Percentiles rank a stretch among this genome's conserved stretches.
phyloP scores from a whole-genome alignment of 345 rosid species.

The Alliaria petiolata region DNA sequence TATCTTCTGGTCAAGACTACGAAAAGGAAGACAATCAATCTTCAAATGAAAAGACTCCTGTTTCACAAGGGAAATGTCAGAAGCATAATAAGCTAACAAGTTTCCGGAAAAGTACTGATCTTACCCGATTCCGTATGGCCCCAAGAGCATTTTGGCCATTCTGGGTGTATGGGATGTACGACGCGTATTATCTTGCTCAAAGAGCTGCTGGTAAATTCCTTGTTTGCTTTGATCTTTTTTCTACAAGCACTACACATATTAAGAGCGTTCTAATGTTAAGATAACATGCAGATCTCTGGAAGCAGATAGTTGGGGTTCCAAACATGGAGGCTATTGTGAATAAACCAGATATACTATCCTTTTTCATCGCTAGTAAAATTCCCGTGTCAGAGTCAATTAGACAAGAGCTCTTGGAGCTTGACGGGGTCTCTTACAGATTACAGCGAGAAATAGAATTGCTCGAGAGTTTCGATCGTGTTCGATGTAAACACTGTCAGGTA shows the following conservation, averaged over 20 bases:
- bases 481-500: constrained; percentile 83
- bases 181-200: constrained; percentile 80
- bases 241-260: not conserved
- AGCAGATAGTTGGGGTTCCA: constrained; percentile 74
- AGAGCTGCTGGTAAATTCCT: constrained; percentile 74
- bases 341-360: constrained; percentile 83
- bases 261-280: not conserved
- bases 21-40: constrained; percentile 24
- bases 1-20: constrained; percentile 28
- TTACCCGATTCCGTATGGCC: constrained; percentile 42
- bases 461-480: constrained; percentile 62
- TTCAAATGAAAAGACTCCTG: constrained; percentile 28
- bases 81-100: constrained; percentile 36
- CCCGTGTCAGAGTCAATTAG: constrained; percentile 81
- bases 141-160: constrained; percentile 79
- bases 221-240: not conserved
- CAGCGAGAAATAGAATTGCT: constrained; percentile 83
- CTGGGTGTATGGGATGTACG: constrained; percentile 87
- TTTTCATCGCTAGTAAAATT: constrained; percentile 86
- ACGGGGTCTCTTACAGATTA: constrained; percentile 83
- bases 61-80: constrained; percentile 27
- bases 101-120: constrained; percentile 26
- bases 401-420: constrained; percentile 93
- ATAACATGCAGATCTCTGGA: constrained; percentile 81
- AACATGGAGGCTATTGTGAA: constrained; percentile 62